Evolutionary conservation across 139 green algal genomes (phyloP), one percentile per base, ranked within the genome.

Genomic region (Tetraselmis striata): DNA sequence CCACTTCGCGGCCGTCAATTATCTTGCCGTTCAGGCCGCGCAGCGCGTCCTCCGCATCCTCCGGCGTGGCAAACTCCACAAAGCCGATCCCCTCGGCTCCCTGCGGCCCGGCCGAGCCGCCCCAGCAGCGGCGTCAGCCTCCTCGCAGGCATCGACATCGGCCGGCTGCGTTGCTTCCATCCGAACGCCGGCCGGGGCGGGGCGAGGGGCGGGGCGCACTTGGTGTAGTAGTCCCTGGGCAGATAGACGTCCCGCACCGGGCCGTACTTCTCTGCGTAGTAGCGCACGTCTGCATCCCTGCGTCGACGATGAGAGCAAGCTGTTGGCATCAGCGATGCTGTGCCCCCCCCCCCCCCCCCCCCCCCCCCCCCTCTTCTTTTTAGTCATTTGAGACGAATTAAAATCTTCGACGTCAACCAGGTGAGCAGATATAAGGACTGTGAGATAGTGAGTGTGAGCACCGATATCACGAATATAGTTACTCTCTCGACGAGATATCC

Each of bases 51-150:
- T 93, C 87, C 1, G 87, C 87, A 67, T 92, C 89, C 18, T 84
- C 79, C 1, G 74, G 31, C 45, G 84, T 85, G 2, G 84, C 86
- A 75, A 86, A 94, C 77, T 94, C 91, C 1, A 94, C 23, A 30
- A 94, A 94, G 1, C 81, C 88, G 2, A 93, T 88, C 91, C 91
- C 0, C 91, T 79, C 0, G 82, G 77, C 31, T 90, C 82, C 27
- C 82, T 85, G 1, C 18, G 18, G 11, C 45, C 11, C 18, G 45
- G 45, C 45, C 45, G 11, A 18, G 11, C 45, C 45, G 11, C 18
- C 45, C 45, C 5, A 18, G 5, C 45, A 67, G 45, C 45, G 18
- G 18, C 11, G 5, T 18, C 45, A 67, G 45, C 45, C 18, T 25
- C 45, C 45, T 67, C 11, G 5, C 18, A 67, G 45, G 45, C 11